These are phyloP conservation scores for Straminergon stramineum DNA, from an alignment of 225 moss, liverwort and hornwort genomes.

Conservation along the genomic window DNA sequence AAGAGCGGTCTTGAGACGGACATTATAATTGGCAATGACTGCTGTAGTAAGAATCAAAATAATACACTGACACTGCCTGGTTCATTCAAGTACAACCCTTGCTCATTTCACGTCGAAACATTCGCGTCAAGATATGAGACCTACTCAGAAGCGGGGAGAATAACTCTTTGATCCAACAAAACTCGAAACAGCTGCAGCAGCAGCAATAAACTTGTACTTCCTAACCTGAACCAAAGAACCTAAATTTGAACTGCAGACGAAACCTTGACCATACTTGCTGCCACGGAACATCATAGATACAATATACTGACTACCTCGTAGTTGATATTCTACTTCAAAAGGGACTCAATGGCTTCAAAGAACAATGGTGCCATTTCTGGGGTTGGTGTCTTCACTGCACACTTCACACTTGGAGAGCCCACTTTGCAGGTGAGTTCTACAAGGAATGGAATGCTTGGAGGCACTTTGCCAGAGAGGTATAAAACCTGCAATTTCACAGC, in stretches of 20 bases:
- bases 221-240: not conserved
- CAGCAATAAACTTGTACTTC: not conserved
- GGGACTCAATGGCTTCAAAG: conserved; percentile 87
- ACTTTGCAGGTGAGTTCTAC: conserved; percentile 79
- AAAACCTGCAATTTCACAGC: conserved; percentile 30
- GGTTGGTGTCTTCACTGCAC: conserved; percentile 93
- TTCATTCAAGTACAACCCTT: not conserved
- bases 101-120: not conserved
- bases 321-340: conserved; percentile 19
- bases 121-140: not conserved
- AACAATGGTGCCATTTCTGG: conserved; percentile 96
- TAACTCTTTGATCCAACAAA: not conserved
- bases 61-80: not conserved
- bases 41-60: not conserved
- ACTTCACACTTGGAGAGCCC: conserved; percentile 75
- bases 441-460: conserved; percentile 79
- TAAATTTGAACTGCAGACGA: not conserved
- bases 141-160: not conserved
- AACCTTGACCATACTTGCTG: not conserved
- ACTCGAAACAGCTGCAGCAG: not conserved
- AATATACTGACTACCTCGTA: not conserved
- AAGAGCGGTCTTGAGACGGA: not conserved
- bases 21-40: not conserved
- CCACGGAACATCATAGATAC: not conserved
- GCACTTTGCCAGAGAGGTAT: conserved; percentile 92